phyloP scores from a whole-genome alignment of 2,329 filamentous ascomycete genomes.

The Pseudogymnoascus sp. region DNA sequence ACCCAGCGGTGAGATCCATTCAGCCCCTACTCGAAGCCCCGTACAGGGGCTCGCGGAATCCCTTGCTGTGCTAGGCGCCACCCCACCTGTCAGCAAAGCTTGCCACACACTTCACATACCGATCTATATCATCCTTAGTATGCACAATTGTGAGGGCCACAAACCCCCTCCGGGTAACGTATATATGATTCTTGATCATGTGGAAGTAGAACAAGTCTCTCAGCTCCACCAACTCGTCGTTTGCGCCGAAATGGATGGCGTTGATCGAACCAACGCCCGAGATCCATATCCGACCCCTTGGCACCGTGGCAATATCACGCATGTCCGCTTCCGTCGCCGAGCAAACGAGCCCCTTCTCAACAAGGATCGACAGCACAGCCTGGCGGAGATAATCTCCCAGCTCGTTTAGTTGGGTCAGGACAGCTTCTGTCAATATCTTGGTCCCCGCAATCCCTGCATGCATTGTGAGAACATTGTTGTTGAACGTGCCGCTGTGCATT shows the following conservation, averaged over 20 bases:
- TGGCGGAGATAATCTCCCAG: slow-evolving; percentile 19
- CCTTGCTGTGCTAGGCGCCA: not conserved
- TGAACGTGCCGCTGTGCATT: slow-evolving; percentile 58
- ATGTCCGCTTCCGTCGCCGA: not conserved
- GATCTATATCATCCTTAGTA: slow-evolving; percentile 17
- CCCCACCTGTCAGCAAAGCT: slow-evolving; percentile 15
- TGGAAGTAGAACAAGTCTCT: slow-evolving; percentile 22
- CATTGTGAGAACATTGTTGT: slow-evolving; percentile 56
- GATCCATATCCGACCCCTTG: slow-evolving; percentile 18
- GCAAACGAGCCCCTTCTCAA: slow-evolving; percentile 13
- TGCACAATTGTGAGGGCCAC: slow-evolving; percentile 17
- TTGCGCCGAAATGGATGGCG: slow-evolving; percentile 21
- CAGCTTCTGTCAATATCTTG: slow-evolving; percentile 20
- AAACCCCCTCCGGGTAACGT: slow-evolving; percentile 23
- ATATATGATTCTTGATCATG: slow-evolving; percentile 23
- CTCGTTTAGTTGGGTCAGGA: slow-evolving; percentile 19
- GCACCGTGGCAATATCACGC: not conserved
- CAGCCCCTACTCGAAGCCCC: not conserved
- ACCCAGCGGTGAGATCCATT: too few relatives aligned
- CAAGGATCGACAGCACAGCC: slow-evolving; percentile 15
- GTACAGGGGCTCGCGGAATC: not conserved
- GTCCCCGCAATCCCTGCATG: slow-evolving; percentile 39
- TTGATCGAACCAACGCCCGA: slow-evolving; percentile 22
- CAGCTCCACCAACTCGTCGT: slow-evolving; percentile 17
- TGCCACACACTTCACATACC: slow-evolving; percentile 17